Conservation (phyloP, 2,329 filamentous ascomycete genomes). For the Xylaria sp. region DNA sequence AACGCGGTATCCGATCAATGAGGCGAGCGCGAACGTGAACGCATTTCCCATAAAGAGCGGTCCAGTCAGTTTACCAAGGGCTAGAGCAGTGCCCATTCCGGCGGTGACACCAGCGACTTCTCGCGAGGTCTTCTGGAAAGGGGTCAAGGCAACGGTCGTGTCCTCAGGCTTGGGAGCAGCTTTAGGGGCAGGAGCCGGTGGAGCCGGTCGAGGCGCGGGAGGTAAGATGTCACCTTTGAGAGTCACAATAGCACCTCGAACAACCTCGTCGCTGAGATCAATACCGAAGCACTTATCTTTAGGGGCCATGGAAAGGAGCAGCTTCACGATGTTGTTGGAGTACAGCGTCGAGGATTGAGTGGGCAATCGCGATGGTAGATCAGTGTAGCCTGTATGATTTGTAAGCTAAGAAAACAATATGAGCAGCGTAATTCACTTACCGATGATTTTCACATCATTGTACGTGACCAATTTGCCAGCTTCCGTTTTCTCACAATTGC, state of each 20-base stretch:
- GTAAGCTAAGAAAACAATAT: constrained; percentile 33
- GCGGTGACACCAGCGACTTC: constrained; percentile 77
- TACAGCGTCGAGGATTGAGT: constrained; percentile 91
- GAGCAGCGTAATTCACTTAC: constrained; percentile 49
- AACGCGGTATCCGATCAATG: constrained; percentile 84
- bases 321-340: constrained; percentile 92
- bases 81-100: constrained; percentile 76
- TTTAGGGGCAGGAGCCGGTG: constrained; percentile 56
- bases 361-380: constrained; percentile 83
- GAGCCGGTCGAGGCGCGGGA: constrained; percentile 71
- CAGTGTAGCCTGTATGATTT: constrained; percentile 70
- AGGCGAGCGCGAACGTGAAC: constrained; percentile 83
- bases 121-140: constrained; percentile 79
- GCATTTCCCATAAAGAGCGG: constrained; percentile 88
- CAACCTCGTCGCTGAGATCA: constrained; percentile 83
- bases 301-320: constrained; percentile 80
- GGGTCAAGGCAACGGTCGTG: constrained; percentile 71
- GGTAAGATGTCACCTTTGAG: constrained; percentile 78
- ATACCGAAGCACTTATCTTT: constrained; percentile 80
- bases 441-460: constrained; percentile 83
- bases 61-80: constrained; percentile 79
- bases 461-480: constrained; percentile 73
- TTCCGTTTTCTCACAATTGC: constrained; percentile 84
- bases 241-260: constrained; percentile 83
- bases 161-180: constrained; percentile 51